phyloP scores from a whole-genome alignment of 768 basidiomycete species.

The Pulveroboletus sp. region DNA sequence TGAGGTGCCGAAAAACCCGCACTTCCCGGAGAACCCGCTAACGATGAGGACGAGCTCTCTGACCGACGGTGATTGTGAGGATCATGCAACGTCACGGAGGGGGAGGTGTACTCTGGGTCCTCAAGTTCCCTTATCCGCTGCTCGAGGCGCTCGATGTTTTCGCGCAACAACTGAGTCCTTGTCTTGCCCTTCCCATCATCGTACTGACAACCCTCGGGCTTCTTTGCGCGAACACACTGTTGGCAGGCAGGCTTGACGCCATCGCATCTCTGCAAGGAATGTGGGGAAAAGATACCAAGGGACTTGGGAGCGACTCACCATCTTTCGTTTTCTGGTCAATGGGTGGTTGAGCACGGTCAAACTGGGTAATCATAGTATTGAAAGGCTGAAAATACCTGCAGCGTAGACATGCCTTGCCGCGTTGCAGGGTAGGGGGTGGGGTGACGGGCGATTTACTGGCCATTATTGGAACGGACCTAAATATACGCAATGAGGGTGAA shows the following conservation, averaged over 20 bases:
- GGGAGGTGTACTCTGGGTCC: conserved; percentile 65
- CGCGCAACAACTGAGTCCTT: conserved; percentile 72
- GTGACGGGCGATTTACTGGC: conserved; percentile 29
- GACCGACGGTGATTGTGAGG: conserved; percentile 45
- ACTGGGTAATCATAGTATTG: neutral
- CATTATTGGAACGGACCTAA: conserved; percentile 36
- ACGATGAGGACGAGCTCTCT: conserved; percentile 52
- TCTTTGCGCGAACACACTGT: conserved; percentile 76
- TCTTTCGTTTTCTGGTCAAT: conserved; percentile 58
- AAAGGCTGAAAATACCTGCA: conserved; percentile 49
- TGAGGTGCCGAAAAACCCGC: conserved; percentile 50
- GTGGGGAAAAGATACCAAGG: conserved; percentile 7
- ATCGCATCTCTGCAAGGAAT: conserved; percentile 64
- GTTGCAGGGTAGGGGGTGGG: conserved; percentile 46
- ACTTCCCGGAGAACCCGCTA: conserved; percentile 48
- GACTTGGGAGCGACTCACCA: conserved; percentile 39
- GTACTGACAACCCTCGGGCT: conserved; percentile 69
- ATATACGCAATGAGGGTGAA: conserved; percentile 30
- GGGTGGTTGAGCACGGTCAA: conserved; percentile 12
- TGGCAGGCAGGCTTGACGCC: conserved; percentile 74
- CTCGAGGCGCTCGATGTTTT: conserved; percentile 72
- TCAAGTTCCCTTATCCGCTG: conserved; percentile 70
- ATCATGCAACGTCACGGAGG: conserved; percentile 67
- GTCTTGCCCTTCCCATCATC: conserved; percentile 85
- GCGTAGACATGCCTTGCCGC: conserved; percentile 68